Conservation (phyloP, 169 alveolate genomes). For the Babesia ovis region DNA sequence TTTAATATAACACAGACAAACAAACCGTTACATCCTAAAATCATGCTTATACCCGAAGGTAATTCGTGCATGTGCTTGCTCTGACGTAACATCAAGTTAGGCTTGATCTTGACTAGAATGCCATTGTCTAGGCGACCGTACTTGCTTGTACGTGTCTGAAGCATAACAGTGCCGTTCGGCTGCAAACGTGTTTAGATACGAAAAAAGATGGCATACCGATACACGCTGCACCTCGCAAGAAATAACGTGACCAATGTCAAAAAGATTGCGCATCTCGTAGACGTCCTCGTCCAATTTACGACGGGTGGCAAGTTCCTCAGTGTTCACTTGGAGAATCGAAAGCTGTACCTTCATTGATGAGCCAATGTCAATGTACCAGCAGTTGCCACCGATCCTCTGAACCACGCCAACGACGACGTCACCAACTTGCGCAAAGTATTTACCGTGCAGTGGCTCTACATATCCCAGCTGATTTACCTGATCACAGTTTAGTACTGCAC, state of each 20-base stretch:
- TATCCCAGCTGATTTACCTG: constrained; percentile 81
- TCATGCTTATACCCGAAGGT: constrained; percentile 79
- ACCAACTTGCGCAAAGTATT: constrained; percentile 82
- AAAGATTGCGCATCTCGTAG: constrained; percentile 86
- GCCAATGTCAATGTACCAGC: constrained; percentile 90
- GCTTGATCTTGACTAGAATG: constrained; percentile 82
- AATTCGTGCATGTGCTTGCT: constrained; percentile 87
- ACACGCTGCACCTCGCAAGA: constrained; percentile 91
- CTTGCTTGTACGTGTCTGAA: constrained; percentile 89
- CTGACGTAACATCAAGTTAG: constrained; percentile 83
- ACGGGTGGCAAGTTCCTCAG: constrained; percentile 87
- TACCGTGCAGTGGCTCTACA: constrained; percentile 84
- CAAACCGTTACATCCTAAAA: constrained; percentile 89
- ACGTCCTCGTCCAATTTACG: constrained; percentile 89
- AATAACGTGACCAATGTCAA: constrained; percentile 86
- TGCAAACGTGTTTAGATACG: neutral
- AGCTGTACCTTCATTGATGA: constrained; percentile 85
- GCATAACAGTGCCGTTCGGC: constrained; percentile 81
- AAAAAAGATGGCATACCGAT: constrained; percentile 21
- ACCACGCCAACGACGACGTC: constrained; percentile 84
- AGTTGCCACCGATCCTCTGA: constrained; percentile 75
- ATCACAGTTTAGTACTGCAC: too few species aligned
- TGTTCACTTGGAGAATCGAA: constrained; percentile 87
- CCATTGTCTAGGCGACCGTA: constrained; percentile 90
- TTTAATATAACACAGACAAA: neutral